Conservation (phyloP, 352 stramenopile species). For the Globisporangium okanoganense region DNA sequence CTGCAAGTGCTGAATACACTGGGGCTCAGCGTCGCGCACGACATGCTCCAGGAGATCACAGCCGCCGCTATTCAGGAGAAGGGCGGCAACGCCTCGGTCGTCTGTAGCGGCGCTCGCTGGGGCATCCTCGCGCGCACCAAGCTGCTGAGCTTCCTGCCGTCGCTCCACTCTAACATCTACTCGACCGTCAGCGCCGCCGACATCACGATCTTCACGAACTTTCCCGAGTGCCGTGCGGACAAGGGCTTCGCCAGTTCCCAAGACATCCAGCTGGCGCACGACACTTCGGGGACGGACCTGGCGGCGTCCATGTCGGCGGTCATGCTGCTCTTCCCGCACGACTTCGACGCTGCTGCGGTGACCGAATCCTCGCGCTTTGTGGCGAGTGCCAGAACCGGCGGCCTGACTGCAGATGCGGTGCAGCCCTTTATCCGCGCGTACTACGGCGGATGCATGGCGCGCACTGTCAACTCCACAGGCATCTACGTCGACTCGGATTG, state of each 20-base stretch:
- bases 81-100: not conserved
- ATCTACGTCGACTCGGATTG: not conserved
- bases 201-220: not conserved
- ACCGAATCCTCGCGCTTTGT: not conserved
- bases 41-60: too few species aligned
- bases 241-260: not conserved
- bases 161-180: not conserved
- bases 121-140: not conserved
- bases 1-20: too few species aligned
- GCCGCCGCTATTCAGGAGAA: too few species aligned
- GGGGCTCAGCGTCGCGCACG: too few species aligned
- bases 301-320: not conserved
- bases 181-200: not conserved
- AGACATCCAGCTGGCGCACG: not conserved
- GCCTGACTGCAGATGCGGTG: not conserved
- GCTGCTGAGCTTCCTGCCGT: not conserved
- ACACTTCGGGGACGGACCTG: not conserved
- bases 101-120: not conserved
- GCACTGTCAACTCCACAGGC: not conserved
- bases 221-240: not conserved
- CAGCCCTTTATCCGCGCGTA: not conserved
- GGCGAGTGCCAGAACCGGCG: not conserved
- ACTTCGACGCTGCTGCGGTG: not conserved
- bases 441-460: not conserved
- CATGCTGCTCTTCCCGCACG: not conserved